A percentile compares a stretch with the other conserved stretches of the same genome.
Conservation (phyloP, 768 basidiomycete species). For the Neoboletus magnificus region DNA sequence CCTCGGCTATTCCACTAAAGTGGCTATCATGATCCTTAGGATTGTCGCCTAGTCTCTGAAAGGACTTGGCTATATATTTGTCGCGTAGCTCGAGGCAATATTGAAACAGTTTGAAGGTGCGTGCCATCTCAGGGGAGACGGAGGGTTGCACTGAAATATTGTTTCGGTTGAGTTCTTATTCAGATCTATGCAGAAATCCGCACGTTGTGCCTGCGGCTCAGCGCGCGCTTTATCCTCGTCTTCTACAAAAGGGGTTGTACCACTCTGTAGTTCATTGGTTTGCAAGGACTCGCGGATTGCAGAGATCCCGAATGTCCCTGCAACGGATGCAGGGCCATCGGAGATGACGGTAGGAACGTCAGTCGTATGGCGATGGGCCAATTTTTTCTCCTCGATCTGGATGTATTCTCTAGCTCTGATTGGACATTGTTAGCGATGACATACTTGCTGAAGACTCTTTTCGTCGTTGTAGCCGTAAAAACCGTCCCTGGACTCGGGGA, state of each 20-base stretch:
- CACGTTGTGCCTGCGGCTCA: slow-evolving; percentile 33
- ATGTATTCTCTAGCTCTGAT: background rate
- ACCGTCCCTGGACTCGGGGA: slow-evolving; percentile 58
- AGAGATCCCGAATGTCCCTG: slow-evolving; percentile 40
- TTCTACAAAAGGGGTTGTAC: slow-evolving; percentile 24
- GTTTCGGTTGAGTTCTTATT: slow-evolving; percentile 5
- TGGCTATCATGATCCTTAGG: slow-evolving; percentile 85
- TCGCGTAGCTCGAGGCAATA: slow-evolving; percentile 89
- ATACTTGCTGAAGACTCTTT: slow-evolving; percentile 69
- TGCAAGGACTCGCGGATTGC: slow-evolving; percentile 31
- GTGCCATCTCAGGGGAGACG: slow-evolving; percentile 43
- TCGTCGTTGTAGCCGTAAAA: slow-evolving; percentile 82
- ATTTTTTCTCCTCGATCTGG: slow-evolving; percentile 73
- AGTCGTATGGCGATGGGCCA: slow-evolving; percentile 62
- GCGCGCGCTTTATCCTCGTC: slow-evolving; percentile 37
- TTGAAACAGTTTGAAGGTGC: slow-evolving; percentile 69
- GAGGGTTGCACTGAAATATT: slow-evolving; percentile 20
- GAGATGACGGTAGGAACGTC: slow-evolving; percentile 37
- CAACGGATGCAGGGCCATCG: slow-evolving; percentile 30
- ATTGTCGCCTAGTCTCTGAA: slow-evolving; percentile 92
- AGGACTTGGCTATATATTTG: slow-evolving; percentile 87
- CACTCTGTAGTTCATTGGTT: slow-evolving; percentile 13
- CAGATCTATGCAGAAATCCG: slow-evolving; percentile 4
- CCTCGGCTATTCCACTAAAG: slow-evolving; percentile 67
- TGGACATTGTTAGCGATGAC: slow-evolving; percentile 22